Conservation (phyloP, 2,329 filamentous ascomycete species). For the Ascochyta fabae region DNA sequence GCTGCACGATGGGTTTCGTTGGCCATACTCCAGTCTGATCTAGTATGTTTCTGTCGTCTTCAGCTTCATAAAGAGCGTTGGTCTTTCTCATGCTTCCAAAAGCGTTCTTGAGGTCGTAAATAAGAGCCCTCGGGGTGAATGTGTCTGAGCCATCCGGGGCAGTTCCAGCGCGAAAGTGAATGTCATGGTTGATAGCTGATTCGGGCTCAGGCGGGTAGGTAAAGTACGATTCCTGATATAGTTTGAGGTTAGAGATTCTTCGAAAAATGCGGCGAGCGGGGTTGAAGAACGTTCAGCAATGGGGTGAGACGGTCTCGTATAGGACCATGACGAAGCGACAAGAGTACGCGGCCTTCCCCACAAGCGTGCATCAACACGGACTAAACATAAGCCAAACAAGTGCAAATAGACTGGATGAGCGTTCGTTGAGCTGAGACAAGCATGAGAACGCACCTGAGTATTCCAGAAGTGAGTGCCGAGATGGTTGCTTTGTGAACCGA, state of each 20-base stretch:
- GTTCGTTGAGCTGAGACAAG: neutral
- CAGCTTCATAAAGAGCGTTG: slow-evolving; percentile 81
- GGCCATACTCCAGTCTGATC: slow-evolving; percentile 42
- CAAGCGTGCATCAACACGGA: slow-evolving; percentile 12
- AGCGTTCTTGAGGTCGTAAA: slow-evolving; percentile 93
- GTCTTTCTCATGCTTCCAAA: slow-evolving; percentile 89
- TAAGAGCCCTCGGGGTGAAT: slow-evolving; percentile 86
- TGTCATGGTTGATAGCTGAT: slow-evolving; percentile 76
- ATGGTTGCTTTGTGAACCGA: slow-evolving; percentile 92
- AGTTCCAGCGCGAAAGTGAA: slow-evolving; percentile 86
- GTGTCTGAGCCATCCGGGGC: slow-evolving; percentile 87
- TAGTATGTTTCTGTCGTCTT: slow-evolving; percentile 46
- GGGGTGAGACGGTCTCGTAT: slow-evolving; percentile 3
- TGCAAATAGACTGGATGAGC: neutral
- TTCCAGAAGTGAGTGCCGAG: slow-evolving; percentile 98
- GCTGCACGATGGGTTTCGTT: slow-evolving; percentile 66
- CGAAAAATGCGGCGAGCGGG: neutral
- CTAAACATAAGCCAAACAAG: neutral
- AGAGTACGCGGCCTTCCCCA: slow-evolving; percentile 27
- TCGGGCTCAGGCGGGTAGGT: slow-evolving; percentile 76
- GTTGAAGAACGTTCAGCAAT: neutral
- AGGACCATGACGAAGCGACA: slow-evolving; percentile 21
- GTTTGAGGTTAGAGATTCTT: slow-evolving; percentile 1
- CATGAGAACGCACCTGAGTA: slow-evolving; percentile 67
- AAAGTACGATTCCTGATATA: slow-evolving; percentile 87